phyloP scores from a whole-genome alignment of 768 basidiomycete species.

The Leccinum rimulosum region DNA sequence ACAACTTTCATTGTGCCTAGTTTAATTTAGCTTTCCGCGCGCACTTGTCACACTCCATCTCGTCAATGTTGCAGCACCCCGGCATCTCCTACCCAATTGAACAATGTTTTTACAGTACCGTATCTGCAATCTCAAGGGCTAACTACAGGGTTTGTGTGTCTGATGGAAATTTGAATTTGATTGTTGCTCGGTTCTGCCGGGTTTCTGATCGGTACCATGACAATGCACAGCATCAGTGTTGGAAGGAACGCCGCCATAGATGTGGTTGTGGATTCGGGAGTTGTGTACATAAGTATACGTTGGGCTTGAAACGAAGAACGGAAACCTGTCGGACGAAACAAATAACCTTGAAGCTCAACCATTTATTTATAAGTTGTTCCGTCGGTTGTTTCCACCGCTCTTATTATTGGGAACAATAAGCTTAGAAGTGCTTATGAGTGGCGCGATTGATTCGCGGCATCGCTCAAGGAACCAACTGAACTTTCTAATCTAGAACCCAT shows the following conservation, averaged over 20 bases:
- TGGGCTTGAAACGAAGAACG: neutral
- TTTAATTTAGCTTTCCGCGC: constrained; percentile 31
- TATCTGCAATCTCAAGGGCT: constrained; percentile 32
- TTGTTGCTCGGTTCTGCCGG: constrained; percentile 4
- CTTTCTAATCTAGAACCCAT: constrained; percentile 65
- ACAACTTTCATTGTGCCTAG: constrained; percentile 31
- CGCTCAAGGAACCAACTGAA: neutral
- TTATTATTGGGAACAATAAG: constrained; percentile 1
- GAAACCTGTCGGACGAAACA: neutral
- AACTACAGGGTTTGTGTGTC: constrained; percentile 25
- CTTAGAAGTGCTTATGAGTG: neutral
- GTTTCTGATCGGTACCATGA: constrained; percentile 16
- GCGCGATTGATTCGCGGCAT: constrained; percentile 10
- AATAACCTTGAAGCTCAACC: neutral
- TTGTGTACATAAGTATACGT: neutral
- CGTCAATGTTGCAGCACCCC: constrained; percentile 47
- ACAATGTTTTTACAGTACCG: constrained; percentile 39
- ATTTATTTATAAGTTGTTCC: neutral
- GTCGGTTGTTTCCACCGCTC: neutral
- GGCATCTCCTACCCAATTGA: constrained; percentile 37
- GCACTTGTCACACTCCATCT: constrained; percentile 31
- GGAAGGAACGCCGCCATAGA: neutral
- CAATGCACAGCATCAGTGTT: constrained; percentile 13
- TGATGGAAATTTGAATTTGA: constrained; percentile 7
- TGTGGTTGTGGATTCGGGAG: neutral